Evolutionary conservation across 2,329 filamentous ascomycete species (phyloP), one percentile per base, ranked within the genome.

Genomic region (Aspergillus phoenicis): DNA sequence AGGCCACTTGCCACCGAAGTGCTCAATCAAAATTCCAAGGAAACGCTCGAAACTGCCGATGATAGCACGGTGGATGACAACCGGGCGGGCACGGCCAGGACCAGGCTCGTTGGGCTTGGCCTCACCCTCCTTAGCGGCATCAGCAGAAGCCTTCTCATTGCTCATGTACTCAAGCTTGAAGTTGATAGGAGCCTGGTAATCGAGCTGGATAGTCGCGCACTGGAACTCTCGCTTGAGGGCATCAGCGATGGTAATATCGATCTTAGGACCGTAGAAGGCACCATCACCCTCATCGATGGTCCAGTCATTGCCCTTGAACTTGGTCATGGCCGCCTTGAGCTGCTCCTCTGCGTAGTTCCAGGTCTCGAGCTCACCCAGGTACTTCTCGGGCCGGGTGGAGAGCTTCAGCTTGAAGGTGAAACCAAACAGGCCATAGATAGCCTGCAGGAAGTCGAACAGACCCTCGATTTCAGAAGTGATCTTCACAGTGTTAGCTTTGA

Each of bases 201-300:
- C 92, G 58, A 96, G 86, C 80, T 98, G 94, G 68, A 98, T 96
- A 11, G 94, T 98, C 69, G 94, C 92, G 72, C 91, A 96, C 78
- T 96, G 91, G 81, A 88, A 91, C 62, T 93, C 91, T 75, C 93
- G 87, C 77, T 88, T 87, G 67, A 97, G 82, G 49, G 91, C 91
- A 78, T 97, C 94, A 55, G 88, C 89, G 72, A 99, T 93, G 63
- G 91, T 96, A 73, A 99, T 95, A 71, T 99, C 95, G 70, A 98
- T 97, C 86, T 99, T 99, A 55, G 95, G 95, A 1, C 95, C 95
- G 77, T 99, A 99, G 81, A 98, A 99, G 57, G 95, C 95, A 73
- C 95, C 95, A 70, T 99, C 95, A 60, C 94, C 95, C 62, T 92
- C 90, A 78, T 98, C 97, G 55, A 97, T 83, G 76, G 91, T 90